A percentile compares a stretch with the other conserved stretches of the same genome.
phyloP scores from a whole-genome alignment of 1,284 basidiomycete genomes.

The Laetiporus sulphureus region DNA sequence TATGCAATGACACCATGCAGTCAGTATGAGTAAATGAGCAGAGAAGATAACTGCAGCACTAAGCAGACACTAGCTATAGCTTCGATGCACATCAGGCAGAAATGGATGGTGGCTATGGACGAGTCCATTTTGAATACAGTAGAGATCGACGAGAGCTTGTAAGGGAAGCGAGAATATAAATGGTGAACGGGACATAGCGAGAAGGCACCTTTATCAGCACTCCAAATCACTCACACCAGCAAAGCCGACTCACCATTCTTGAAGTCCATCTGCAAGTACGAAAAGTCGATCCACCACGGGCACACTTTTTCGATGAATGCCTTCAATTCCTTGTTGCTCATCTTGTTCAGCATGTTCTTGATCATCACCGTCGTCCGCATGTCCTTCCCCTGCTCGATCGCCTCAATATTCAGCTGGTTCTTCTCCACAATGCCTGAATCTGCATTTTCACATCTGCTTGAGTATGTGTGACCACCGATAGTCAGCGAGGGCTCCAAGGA shows the following conservation, averaged over 20 bases:
- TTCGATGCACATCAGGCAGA: too few species aligned
- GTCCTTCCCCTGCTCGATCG: constrained; percentile 71
- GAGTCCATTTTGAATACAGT: too few species aligned
- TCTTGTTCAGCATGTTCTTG: constrained; percentile 87
- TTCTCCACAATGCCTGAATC: constrained; percentile 40
- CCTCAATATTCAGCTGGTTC: constrained; percentile 63
- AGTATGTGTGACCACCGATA: not conserved
- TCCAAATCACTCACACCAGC: too few species aligned
- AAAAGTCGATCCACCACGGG: constrained; percentile 69
- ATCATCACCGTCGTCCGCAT: constrained; percentile 84
- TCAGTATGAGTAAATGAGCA: too few species aligned
- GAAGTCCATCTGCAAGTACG: constrained; percentile 84
- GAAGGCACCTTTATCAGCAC: too few species aligned
- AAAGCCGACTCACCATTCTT: constrained; percentile 63
- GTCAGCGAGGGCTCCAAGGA: not conserved
- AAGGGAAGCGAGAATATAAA: too few species aligned
- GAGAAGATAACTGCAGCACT: too few species aligned
- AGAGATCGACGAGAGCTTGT: too few species aligned
- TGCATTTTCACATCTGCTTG: not conserved
- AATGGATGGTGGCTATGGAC: too few species aligned
- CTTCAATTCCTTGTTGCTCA: constrained; percentile 71
- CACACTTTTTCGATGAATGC: constrained; percentile 64
- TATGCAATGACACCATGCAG: too few species aligned
- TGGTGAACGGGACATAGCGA: too few species aligned
- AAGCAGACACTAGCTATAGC: too few species aligned